Conservation (phyloP, 2,329 filamentous ascomycete species). For the Elsinoe necatrix region DNA sequence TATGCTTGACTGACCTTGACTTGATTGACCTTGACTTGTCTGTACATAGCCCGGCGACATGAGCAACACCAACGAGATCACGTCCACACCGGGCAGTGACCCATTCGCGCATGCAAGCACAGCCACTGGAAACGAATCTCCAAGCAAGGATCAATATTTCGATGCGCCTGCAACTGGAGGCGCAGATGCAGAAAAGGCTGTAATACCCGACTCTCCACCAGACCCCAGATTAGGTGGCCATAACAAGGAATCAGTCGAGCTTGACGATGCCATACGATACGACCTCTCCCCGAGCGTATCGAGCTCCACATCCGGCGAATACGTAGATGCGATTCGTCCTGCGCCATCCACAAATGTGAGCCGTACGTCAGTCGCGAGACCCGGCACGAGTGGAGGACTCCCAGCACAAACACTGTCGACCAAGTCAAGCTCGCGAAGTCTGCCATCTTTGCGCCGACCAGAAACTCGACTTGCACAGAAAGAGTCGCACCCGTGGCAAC, state of each 20-base stretch:
- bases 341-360: constrained; percentile 5
- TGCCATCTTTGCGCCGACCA: constrained; percentile 21
- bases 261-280: neutral
- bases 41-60: neutral
- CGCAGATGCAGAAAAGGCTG: neutral
- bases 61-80: neutral
- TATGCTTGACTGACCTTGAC: neutral
- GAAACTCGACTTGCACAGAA: constrained; percentile 25
- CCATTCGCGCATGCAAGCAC: neutral
- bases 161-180: neutral
- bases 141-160: neutral
- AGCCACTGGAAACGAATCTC: neutral
- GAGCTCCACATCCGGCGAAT: neutral
- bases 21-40: neutral
- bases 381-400: neutral
- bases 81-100: neutral
- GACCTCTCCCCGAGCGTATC: neutral
- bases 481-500: constrained; percentile 24
- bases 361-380: neutral
- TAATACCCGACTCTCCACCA: neutral
- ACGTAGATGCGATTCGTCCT: constrained; percentile 5
- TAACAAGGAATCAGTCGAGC: constrained; percentile 8
- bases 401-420: neutral
- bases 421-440: constrained; percentile 16
- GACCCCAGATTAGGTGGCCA: constrained; percentile 5